Conservation (phyloP, 208 protist genomes). For the Acanthamoeba lenticulata region DNA sequence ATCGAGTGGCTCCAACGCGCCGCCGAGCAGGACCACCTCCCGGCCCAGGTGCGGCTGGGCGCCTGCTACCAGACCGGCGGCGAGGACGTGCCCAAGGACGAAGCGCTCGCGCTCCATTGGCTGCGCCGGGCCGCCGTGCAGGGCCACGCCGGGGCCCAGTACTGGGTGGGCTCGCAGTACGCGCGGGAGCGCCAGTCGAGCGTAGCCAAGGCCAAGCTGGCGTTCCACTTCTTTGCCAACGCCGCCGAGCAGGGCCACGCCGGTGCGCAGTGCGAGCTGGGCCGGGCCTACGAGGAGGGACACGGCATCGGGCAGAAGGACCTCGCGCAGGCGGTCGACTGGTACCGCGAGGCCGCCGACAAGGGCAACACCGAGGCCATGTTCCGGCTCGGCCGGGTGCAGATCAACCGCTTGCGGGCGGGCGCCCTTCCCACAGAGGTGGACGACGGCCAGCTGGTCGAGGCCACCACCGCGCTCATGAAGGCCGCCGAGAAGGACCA, state of each 20-base stretch:
- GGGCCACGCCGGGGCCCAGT: neutral
- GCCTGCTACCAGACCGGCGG: conserved; percentile 10
- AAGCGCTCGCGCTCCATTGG: neutral
- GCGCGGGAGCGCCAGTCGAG: neutral
- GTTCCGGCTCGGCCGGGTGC: neutral
- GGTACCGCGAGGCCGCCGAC: neutral
- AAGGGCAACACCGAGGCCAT: neutral
- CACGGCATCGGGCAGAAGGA: neutral
- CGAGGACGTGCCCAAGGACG: neutral
- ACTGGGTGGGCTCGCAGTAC: neutral
- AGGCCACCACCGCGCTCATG: neutral
- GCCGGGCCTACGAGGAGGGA: neutral
- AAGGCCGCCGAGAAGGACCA: neutral
- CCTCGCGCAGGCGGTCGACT: neutral
- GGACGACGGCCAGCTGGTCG: neutral
- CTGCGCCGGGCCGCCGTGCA: neutral
- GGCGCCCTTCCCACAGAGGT: neutral
- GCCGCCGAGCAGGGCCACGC: neutral
- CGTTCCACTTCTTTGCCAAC: neutral
- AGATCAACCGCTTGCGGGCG: neutral
- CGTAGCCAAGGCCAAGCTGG: neutral
- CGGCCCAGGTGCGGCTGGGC: neutral
- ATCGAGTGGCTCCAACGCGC: neutral
- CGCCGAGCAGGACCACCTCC: neutral
- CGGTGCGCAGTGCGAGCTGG: neutral